These are phyloP conservation scores for Termitomyces sp. DNA, from an alignment of 768 basidiomycete genomes.

Conservation along the genomic window DNA sequence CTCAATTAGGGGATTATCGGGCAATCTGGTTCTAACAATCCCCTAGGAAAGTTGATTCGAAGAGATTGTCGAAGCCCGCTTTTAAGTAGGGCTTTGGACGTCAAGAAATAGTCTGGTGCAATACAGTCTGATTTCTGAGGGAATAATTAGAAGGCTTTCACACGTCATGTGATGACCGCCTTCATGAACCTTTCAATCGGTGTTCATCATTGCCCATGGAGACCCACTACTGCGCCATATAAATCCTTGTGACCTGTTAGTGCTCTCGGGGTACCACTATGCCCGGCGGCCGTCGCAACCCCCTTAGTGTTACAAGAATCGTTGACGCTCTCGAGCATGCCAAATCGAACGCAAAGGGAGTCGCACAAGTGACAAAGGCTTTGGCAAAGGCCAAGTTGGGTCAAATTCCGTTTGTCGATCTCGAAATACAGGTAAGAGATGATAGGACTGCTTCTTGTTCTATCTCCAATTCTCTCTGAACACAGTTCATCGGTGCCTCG, in stretches of 20 bases:
- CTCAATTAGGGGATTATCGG: no score
- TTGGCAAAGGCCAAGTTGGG: constrained; percentile 26
- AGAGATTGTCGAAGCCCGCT: no score
- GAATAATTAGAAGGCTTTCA: no score
- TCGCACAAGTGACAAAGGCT: constrained; percentile 23
- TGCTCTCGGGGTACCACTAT: constrained; percentile 4
- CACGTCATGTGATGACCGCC: no score
- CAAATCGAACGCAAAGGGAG: constrained; percentile 26
- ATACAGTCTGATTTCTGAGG: no score
- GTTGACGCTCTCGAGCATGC: constrained; percentile 25
- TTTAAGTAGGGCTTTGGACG: no score
- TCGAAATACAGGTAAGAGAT: constrained; percentile 44
- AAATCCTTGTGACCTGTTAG: neutral
- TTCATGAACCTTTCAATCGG: neutral
- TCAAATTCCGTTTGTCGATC: constrained; percentile 46
- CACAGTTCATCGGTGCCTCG: constrained; percentile 65
- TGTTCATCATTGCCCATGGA: neutral
- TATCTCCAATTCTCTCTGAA: neutral
- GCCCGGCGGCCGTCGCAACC: constrained; percentile 24
- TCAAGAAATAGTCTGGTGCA: no score
- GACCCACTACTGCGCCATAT: neutral
- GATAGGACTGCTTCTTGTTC: no score
- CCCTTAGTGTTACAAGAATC: constrained; percentile 29
- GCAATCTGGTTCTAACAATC: no score
- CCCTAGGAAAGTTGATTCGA: no score